phyloP scores from a whole-genome alignment of 306 rosid species.

The Begonia loranthoides region DNA sequence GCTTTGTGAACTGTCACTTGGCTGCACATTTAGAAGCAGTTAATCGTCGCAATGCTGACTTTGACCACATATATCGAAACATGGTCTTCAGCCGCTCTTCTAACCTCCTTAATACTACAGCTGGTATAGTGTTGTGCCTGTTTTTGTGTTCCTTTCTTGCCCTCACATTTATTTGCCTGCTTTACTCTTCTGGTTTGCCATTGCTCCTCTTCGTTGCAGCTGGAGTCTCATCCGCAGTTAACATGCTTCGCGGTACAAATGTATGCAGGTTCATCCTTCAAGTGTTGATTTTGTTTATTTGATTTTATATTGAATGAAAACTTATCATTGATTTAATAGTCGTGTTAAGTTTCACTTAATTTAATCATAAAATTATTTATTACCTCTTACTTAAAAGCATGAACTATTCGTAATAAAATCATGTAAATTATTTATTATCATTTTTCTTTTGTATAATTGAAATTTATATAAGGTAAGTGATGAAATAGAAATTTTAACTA shows the following conservation, averaged over 20 bases:
- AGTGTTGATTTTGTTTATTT: slow-evolving; percentile 8
- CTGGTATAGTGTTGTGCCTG: slow-evolving; percentile 90
- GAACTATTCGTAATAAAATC: too few relatives aligned
- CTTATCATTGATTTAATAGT: too few relatives aligned
- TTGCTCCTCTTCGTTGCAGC: slow-evolving; percentile 79
- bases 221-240: slow-evolving; percentile 76
- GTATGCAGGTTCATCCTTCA: slow-evolving; percentile 26
- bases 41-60: slow-evolving; percentile 92
- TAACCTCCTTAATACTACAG: slow-evolving; percentile 59
- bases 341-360: too few relatives aligned
- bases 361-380: too few relatives aligned
- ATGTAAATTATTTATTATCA: too few relatives aligned
- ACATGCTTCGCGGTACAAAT: slow-evolving; percentile 50
- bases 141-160: slow-evolving; percentile 76
- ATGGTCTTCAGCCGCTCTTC: slow-evolving; percentile 87
- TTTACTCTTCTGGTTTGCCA: slow-evolving; percentile 95
- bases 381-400: too few relatives aligned
- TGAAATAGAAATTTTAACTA: too few relatives aligned
- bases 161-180: slow-evolving; percentile 88
- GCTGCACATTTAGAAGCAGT: slow-evolving; percentile 99
- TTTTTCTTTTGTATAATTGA: too few relatives aligned
- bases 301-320: slow-evolving; percentile 5
- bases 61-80: slow-evolving; percentile 89
- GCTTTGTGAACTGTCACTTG: slow-evolving; percentile 99
- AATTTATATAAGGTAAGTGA: too few relatives aligned